phyloP scores from a whole-genome alignment of 176 grass and related monocot genomes.

The Oryza officinalis region DNA sequence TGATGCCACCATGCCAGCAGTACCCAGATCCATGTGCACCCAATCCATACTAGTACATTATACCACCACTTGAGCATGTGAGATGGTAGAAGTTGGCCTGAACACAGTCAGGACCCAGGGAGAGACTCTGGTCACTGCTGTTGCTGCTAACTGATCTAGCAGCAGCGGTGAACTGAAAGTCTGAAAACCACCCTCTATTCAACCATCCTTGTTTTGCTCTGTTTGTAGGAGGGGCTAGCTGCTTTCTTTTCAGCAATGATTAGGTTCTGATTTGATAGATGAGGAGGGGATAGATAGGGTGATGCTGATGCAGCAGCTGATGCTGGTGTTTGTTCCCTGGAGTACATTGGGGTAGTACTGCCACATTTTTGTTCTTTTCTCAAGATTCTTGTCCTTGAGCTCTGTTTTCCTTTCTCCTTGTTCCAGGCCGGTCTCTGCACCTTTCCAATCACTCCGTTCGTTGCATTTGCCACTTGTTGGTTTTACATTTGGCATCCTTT shows the following conservation, averaged over 20 bases:
- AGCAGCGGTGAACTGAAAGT: not conserved
- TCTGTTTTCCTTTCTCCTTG: not conserved
- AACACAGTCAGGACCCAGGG: not conserved
- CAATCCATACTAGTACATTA: not conserved
- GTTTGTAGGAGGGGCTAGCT: not conserved
- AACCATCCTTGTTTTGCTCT: not conserved
- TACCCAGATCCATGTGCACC: not conserved
- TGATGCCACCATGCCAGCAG: not conserved
- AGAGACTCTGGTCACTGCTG: not conserved
- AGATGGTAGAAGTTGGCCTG: not conserved
- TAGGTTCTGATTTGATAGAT: constrained; percentile 49
- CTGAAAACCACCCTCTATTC: not conserved
- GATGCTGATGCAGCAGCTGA: not conserved
- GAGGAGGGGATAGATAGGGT: not conserved
- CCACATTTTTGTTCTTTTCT: constrained; percentile 1
- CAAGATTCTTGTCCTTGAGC: not conserved
- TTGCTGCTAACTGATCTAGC: not conserved
- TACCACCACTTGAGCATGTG: not conserved
- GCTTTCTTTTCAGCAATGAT: constrained; percentile 51
- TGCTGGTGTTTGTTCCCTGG: constrained; percentile 5
- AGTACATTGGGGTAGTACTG: not conserved
- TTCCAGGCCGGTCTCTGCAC: not conserved
- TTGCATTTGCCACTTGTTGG: not conserved
- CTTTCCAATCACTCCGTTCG: not conserved
- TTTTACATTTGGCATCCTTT: too few species aligned